phyloP scores from a whole-genome alignment of 169 alveolate species.

The Plasmodium gonderi region DNA sequence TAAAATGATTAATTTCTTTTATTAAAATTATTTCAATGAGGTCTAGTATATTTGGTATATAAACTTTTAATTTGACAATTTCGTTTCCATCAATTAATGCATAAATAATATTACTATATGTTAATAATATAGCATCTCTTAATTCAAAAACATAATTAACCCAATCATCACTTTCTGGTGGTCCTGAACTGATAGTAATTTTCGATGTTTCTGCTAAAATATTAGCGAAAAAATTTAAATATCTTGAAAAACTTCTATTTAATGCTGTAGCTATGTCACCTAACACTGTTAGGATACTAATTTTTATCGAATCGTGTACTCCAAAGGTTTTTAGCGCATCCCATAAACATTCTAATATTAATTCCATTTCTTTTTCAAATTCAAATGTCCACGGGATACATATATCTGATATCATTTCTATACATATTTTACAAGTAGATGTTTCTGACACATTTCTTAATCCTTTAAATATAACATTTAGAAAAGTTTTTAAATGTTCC shows the following conservation, averaged over 20 bases:
- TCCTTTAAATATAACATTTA: conserved; percentile 74
- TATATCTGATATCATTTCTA: conserved; percentile 89
- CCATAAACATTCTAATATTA: conserved; percentile 76
- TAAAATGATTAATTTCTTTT: conserved; percentile 73
- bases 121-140: conserved; percentile 90
- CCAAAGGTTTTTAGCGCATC: conserved; percentile 80
- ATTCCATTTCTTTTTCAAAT: conserved; percentile 78
- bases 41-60: conserved; percentile 88
- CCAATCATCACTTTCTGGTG: conserved; percentile 93
- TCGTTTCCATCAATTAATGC: conserved; percentile 90
- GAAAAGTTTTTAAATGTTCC: conserved; percentile 70
- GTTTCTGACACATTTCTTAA: conserved; percentile 74
- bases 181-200: conserved; percentile 90
- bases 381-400: conserved; percentile 84
- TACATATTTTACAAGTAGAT: conserved; percentile 81
- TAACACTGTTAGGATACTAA: conserved; percentile 88
- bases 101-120: conserved; percentile 90
- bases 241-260: conserved; percentile 85
- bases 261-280: conserved; percentile 93
- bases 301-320: conserved; percentile 89
- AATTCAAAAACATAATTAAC: conserved; percentile 90
- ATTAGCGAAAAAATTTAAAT: conserved; percentile 85
- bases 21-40: conserved; percentile 85
- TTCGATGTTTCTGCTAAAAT: conserved; percentile 90
- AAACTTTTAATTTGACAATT: conserved; percentile 82